Base-by-base conservation (phyloP, 495 filamentous ascomycete genomes). In the Penicillium paradoxum region DNA sequence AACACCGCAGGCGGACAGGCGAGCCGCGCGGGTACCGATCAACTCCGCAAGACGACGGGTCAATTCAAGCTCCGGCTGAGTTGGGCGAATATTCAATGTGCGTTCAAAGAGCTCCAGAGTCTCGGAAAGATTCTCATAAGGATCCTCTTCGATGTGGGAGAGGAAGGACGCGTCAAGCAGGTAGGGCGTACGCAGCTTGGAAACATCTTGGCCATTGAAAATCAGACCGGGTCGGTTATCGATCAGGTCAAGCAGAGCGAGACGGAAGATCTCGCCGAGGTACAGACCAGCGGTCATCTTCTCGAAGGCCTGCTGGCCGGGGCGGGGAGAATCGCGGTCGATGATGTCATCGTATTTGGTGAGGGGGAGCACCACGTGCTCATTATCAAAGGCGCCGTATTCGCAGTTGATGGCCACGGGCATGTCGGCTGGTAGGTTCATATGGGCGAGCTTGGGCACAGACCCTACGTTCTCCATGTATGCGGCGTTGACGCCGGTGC, bases 401-500 rank as follows among this genome's bases (percentile, higher is more conserved):
- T 98, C 93, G 77, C 93, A 98, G 79, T 98, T 98, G 75, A 98
- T 98, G 39, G 91, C 93, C 73, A 98, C 92, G 42, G 89, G 90
- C 66, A 86, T 86, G 49, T 91, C 84, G 1, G 91, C 81, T 34
- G 90, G 88, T n/a, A 98, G 80, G 54, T 92, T 91, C 79, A 95
- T 80, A 75, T 97, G 87, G 9, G 87, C 91, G 38, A 98, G 80
- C 77, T 98, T 98, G 56, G 92, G 92, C 36, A 97, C 84, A 2
- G 87, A 90, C 33, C 91, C 92, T 53, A 81, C 85, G 63, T 92
- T 74, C 70, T 98, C 93, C 87, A 98, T 95, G 73, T 98, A 98
- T 32, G 93, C 93, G 46, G 93, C 95, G 66, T 98, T 98, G 69
- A 95, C 96, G 54, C 93, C 93, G 13, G 93, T 98, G 58, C 93